Base-by-base conservation (phyloP, 306 rosid genomes). In the Castanospermum australe region DNA sequence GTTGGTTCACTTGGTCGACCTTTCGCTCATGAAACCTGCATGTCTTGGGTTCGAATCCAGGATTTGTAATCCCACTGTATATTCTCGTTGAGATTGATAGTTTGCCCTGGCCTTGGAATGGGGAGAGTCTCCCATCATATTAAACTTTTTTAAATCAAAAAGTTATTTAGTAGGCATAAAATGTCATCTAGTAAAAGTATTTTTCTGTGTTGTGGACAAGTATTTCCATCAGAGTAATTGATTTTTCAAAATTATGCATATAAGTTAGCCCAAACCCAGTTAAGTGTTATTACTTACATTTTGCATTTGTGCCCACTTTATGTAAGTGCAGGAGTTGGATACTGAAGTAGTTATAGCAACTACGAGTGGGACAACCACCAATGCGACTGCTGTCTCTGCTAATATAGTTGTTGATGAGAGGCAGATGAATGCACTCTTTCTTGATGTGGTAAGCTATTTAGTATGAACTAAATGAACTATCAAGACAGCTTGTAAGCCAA, bases 391-490 rank as follows among this genome's bases (percentile, higher is more conserved):
- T 72, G 90, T 91, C 24, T 85, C 98, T 71, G 98, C 99, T 25
- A 93, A 93, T 85, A 72, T 95, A 48, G 81, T 93, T 38, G 86
- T 89, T 68, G 99, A 95, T 60, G 97, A 95, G 86, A 91, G 99
- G 87, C 99, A 95, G 88, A 95, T 95, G 98, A 95, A 95, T 86
- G 97, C 97, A 24, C 94, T 93, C 77, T 95, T 95, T 87, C 97
- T 92, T 42, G 96, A 95, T 61, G 94, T 95, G 98, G 99, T 95
- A 80, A 81, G 92, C 72, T 51, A 36, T 79, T 25, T 60, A 30
- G 24, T 13, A 45, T 81, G 64, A 68, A 36, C 60, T 41, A 11
- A 66, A 44, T 5, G 4, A 4, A 69, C 68, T 57, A 25, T 33
- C 42, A 38, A 36, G 25, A 52, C 17, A 33, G 17, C 50, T 71